A percentile compares a stretch with the other conserved stretches of the same genome.
These are phyloP conservation scores for Roridomyces roridus DNA, from an alignment of 768 basidiomycete species.

Conservation along the genomic window DNA sequence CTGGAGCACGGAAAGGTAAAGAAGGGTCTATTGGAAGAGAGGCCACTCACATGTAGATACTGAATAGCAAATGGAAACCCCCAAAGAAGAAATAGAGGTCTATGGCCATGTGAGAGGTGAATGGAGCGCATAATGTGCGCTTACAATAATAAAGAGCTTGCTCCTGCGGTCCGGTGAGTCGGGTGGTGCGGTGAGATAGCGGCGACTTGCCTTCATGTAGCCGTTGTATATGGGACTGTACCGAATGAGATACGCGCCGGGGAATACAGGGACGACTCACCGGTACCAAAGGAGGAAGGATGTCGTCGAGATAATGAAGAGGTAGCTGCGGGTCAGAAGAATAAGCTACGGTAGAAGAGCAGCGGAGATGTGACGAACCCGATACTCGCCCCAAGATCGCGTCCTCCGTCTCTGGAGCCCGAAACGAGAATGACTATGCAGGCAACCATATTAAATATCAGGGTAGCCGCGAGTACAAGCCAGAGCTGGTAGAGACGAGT, in stretches of 20 bases:
- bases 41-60: conserved; percentile 81
- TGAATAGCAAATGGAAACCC: conserved; percentile 94
- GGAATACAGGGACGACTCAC: conserved; percentile 47
- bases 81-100: conserved; percentile 97
- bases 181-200: conserved; percentile 19
- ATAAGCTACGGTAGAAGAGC: conserved; percentile 22
- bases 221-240: conserved; percentile 94
- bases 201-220: conserved; percentile 83
- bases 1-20: conserved; percentile 49
- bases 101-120: conserved; percentile 45
- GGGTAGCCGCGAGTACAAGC: conserved; percentile 84
- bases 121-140: conserved; percentile 38
- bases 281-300: conserved; percentile 97
- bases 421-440: conserved; percentile 86
- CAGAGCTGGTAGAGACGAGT: conserved; percentile 91
- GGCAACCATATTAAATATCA: conserved; percentile 89
- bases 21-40: conserved; percentile 33
- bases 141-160: conserved; percentile 93
- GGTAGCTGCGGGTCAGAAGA: conserved; percentile 57
- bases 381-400: conserved; percentile 83
- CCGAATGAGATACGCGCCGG: conserved; percentile 17
- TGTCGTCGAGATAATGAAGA: conserved; percentile 75
- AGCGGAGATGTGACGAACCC: conserved; percentile 56
- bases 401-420: conserved; percentile 76
- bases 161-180: conserved; percentile 59